Conservation (phyloP, 78 protist genomes). For the Pigoraptor vietnamica region DNA sequence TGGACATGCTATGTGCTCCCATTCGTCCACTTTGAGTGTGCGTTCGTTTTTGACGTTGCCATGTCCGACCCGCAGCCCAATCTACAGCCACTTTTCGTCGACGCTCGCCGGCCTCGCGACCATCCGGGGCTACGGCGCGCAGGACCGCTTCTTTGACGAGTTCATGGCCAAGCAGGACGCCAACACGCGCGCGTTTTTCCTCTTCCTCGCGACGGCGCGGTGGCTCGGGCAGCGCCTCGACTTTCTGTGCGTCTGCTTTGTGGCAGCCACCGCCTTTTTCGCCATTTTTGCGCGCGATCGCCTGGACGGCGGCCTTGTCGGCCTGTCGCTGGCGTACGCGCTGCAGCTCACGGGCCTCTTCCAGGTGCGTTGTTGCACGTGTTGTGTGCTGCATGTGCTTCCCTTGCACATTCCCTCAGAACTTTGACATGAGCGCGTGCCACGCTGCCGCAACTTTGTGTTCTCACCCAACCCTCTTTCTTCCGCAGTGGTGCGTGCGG, state of each 20-base stretch:
- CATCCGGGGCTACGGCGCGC: slow-evolving; percentile 68
- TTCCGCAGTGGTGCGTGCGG: slow-evolving; percentile 46
- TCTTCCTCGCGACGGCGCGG: slow-evolving; percentile 30
- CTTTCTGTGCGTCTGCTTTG: slow-evolving; percentile 55
- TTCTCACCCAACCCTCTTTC: no score
- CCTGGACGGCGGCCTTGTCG: slow-evolving; percentile 48
- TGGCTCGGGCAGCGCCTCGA: slow-evolving; percentile 78
- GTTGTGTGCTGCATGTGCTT: no score
- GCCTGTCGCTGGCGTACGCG: slow-evolving; percentile 50
- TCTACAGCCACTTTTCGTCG: slow-evolving; percentile 72
- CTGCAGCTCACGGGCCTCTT: slow-evolving; percentile 37
- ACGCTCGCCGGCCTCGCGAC: slow-evolving; percentile 84
- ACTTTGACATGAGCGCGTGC: no score
- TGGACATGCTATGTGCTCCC: no score
- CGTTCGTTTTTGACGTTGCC: no score
- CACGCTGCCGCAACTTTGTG: no score
- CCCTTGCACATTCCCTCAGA: background rate
- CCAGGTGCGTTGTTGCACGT: no score
- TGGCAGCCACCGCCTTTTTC: slow-evolving; percentile 35
- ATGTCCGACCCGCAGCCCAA: no score
- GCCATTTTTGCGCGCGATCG: slow-evolving; percentile 27
- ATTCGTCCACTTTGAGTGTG: no score
- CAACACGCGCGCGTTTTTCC: background rate
- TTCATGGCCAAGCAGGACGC: background rate
- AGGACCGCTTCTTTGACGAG: background rate